These are phyloP conservation scores for Kockiozyma suomiensis DNA, from an alignment of 805 yeast genomes.

Conservation along the genomic window DNA sequence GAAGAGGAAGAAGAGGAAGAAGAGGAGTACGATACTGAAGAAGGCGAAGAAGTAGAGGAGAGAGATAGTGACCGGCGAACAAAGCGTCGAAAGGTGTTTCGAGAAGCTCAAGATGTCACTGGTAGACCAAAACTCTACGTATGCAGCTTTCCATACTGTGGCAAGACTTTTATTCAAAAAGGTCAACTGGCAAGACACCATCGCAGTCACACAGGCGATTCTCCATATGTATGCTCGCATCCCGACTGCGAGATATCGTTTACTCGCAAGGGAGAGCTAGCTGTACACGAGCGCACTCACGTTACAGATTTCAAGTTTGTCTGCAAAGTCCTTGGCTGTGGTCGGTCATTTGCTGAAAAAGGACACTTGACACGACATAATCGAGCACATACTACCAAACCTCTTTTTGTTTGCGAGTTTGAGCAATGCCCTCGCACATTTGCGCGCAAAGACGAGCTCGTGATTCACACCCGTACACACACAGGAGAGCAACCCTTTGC, in stretches of 20 bases:
- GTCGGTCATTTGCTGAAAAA: conserved; percentile 61
- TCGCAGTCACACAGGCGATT: conserved; percentile 71
- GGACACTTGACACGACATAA: conserved; percentile 72
- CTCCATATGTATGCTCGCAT: conserved; percentile 68
- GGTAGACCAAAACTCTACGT: conserved; percentile 54
- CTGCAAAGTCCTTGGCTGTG: conserved; percentile 66
- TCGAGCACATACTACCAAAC: conserved; percentile 58
- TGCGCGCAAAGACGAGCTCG: conserved; percentile 58
- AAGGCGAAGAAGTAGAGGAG: background rate
- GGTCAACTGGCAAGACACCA: conserved; percentile 80
- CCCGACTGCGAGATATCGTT: conserved; percentile 65
- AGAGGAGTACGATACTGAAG: background rate
- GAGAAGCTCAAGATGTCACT: background rate
- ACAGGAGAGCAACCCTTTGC: conserved; percentile 86
- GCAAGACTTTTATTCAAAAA: conserved; percentile 77
- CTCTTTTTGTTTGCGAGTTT: conserved; percentile 57
- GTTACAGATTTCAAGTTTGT: conserved; percentile 39
- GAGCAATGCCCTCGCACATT: conserved; percentile 53
- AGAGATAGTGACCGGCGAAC: background rate
- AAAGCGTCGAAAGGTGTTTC: background rate
- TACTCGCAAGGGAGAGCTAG: conserved; percentile 73
- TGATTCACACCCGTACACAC: conserved; percentile 81
- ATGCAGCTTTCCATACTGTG: conserved; percentile 70
- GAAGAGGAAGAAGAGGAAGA: background rate
- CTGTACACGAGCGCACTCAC: conserved; percentile 58